Evolutionary conservation across 2,329 filamentous ascomycete genomes (phyloP), one percentile per base, ranked within the genome.

Genomic region (Aureobasidium lini): DNA sequence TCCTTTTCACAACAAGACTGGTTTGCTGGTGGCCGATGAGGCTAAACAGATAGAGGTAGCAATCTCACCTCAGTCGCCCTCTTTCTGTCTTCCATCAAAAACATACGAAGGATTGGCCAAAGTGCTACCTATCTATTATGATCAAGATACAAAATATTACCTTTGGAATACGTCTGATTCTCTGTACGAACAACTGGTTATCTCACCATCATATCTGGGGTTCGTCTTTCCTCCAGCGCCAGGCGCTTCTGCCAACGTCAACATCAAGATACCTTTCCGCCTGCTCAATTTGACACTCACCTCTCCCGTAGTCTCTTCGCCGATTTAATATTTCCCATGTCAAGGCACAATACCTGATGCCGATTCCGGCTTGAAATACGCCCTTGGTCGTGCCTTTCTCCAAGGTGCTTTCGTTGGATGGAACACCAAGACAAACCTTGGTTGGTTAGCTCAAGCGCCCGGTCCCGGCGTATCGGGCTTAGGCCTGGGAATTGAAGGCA

Each of bases 351-450:
- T 6, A 36, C 47, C 47, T 16, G 23, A 9, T 16, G 10, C 5
- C 4, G 66, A 70, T 0, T 67, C 67, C 2, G 53, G 61, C 0
- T 7, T 23, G 8, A 23, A 42, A 6, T 73, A 73, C 60, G 67
- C 66, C 1, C 71, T 79, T 1, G 77, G 78, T 0, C 71, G 76
- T 16, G 74, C 75, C 1, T 79, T 79, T 60, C 66, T 79, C 1
- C 77, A 80, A 62, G 77, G 77, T 28, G 75, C 77, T 2, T 79
- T 79, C 46, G 59, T 79, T 0, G 76, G 72, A 4, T 72, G 71
- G 7, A 75, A 77, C 61, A 76, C 72, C 70, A 67, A 68, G 18
- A 23, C 37, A 28, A 13, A 31, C 10, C 68, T 64, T n/a, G 70
- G 69, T 66, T 77, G 72, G 68, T 65, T 77, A 6, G 75, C 70